phyloP scores from a whole-genome alignment of 768 basidiomycete genomes.

The Mrakia frigida region DNA sequence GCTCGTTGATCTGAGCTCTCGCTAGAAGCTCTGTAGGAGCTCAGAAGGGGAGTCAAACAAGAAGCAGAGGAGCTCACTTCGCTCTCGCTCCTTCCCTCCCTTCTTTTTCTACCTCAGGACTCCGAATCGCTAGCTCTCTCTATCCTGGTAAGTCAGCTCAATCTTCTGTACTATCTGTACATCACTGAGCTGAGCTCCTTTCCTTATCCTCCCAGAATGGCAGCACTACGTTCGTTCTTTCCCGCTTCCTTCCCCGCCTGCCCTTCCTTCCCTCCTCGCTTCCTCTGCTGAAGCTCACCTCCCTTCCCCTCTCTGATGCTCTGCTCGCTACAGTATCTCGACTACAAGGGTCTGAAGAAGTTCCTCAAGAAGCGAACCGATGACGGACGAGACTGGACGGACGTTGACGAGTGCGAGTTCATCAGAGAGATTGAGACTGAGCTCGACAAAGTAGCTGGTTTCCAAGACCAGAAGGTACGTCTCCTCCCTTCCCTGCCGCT shows the following conservation, averaged over 20 bases:
- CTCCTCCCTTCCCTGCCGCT: background rate
- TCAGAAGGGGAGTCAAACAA: too few species aligned
- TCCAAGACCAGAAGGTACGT: conserved; percentile 78
- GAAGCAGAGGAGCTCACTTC: background rate
- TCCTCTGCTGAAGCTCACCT: background rate
- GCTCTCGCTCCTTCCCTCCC: background rate
- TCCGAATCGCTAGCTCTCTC: background rate
- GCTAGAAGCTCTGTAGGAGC: too few species aligned
- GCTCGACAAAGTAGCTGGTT: conserved; percentile 88
- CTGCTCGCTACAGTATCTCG: conserved; percentile 59
- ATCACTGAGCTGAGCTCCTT: too few species aligned
- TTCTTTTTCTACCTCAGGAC: background rate
- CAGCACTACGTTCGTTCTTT: background rate
- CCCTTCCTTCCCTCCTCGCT: background rate
- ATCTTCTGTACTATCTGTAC: background rate
- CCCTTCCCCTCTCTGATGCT: background rate
- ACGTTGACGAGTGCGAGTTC: conserved; percentile 76
- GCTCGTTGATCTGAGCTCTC: too few species aligned
- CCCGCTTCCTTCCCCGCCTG: background rate
- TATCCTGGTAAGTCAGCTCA: background rate
- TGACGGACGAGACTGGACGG: conserved; percentile 57
- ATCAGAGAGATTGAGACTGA: conserved; percentile 71
- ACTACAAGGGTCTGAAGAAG: conserved; percentile 83
- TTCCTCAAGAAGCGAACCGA: conserved; percentile 26
- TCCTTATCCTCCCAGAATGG: background rate